Evolutionary conservation across 2,329 filamentous ascomycete species (phyloP), one percentile per base, ranked within the genome.

Genomic region (Nigrograna mackinnonii): DNA sequence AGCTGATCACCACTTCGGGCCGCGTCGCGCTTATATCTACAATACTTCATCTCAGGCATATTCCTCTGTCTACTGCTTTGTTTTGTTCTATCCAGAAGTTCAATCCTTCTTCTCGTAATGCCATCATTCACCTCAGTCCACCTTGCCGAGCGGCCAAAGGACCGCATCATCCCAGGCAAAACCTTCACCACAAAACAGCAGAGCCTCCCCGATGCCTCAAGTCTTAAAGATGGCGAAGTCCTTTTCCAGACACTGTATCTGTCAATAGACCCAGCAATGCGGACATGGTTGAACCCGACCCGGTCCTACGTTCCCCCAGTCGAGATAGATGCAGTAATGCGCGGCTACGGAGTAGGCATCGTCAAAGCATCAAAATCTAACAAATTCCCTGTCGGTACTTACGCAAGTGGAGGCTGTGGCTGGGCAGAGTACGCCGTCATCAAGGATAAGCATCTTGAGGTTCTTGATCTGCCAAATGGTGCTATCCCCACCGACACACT

Each of bases 201-300:
- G 1, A 72, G 79, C 2, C 73, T 79, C 4, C 64, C 74, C 5
- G 54, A 62, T 2, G 67, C 69, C 28, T 55, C 61, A 1, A 73
- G 79, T 46, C 73, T 86, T 31, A 77, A 84, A 62, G 78, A 83
- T 72, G 84, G 84, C 51, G 71, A 89, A 59, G 73, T 89, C 41
- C 75, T 89, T 44, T 72, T 78, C 43, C 71, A 75, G 44, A 70
- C 71, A 2, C 72, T 86, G 46, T 89, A 88, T 58, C 74, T 88
- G 33, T 85, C 82, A 7, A 74, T 89, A 28, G 86, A 89, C 67
- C 86, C 86, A 1, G 85, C 86, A n/a, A 89, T 89, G 85, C 79
- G 86, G 55, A 82, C 82, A 44, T 89, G 84, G 84, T 68, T 90
- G 16, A 85, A 80, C 34, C 43, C 54, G 13, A 57, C 71, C 26